These are phyloP conservation scores for Pythium angustatum DNA, from an alignment of 352 stramenopile species.

Conservation along the genomic window DNA sequence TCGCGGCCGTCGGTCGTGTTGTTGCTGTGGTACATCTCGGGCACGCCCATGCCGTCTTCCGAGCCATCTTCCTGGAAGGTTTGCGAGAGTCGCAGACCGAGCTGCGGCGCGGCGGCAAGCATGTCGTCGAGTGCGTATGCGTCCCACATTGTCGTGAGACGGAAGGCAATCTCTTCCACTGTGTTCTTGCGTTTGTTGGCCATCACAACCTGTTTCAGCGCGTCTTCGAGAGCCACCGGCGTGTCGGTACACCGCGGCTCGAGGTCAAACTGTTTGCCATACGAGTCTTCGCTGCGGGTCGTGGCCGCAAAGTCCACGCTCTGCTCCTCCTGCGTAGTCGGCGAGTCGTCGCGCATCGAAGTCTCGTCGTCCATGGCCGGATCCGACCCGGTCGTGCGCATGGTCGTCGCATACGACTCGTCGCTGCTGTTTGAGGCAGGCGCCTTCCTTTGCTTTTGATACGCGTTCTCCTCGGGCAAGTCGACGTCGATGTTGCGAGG, in stretches of 20 bases:
- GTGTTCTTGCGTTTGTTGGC: slow-evolving; percentile 51
- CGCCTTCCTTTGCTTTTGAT: slow-evolving; percentile 12
- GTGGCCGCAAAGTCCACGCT: slow-evolving; percentile 16
- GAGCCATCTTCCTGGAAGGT: slow-evolving; percentile 25
- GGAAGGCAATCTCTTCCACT: slow-evolving; percentile 74
- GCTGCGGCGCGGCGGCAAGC: slow-evolving; percentile 26
- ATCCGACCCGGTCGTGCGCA: slow-evolving; percentile 55
- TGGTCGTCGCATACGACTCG: slow-evolving; percentile 24
- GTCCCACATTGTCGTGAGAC: slow-evolving; percentile 80
- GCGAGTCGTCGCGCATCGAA: neutral
- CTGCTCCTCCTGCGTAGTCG: neutral
- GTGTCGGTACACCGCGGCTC: slow-evolving; percentile 72
- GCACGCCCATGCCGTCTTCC: slow-evolving; percentile 12
- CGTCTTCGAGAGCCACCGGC: slow-evolving; percentile 65
- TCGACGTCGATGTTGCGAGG: slow-evolving; percentile 35
- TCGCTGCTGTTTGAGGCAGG: slow-evolving; percentile 7
- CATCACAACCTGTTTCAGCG: slow-evolving; percentile 80
- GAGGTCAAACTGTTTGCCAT: slow-evolving; percentile 44
- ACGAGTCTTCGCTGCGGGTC: slow-evolving; percentile 35
- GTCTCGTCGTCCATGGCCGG: slow-evolving; percentile 32
- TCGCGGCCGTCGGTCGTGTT: neutral
- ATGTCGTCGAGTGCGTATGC: slow-evolving; percentile 64
- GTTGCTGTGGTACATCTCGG: neutral
- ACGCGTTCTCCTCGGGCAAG: slow-evolving; percentile 1
- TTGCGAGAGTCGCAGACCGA: slow-evolving; percentile 36